Evolutionary conservation across 768 basidiomycete species (phyloP), one percentile per base, ranked within the genome.

Genomic region (Dictyophora rubrovolvata): DNA sequence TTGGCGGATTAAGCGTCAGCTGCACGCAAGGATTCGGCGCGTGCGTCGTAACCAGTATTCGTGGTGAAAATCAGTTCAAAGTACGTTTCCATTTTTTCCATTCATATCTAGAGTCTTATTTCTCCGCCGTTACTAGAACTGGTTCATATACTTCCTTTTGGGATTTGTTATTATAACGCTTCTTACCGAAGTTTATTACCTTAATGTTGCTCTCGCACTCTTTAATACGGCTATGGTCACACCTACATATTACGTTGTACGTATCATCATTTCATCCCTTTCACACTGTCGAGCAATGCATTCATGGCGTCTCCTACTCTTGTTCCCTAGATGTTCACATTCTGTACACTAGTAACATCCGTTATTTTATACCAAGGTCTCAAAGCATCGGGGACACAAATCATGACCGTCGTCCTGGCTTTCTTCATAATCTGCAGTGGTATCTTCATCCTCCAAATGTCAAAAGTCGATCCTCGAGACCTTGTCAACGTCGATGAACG

Each of bases 401-500:
- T 99, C 55, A 78, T 98, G 54, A 96, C 93, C 1, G 79, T 97
- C 59, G 86, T 95, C 22, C 80, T 95, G 79, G 94, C 84, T 8
- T 98, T 99, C 77, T 71, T 96, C 62, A 84, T 88, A 60, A 94
- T 94, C 56, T 92, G 89, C 63, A 34, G 91, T 20, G 95, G 95
- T 18, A 97, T 98, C 69, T 89, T 88, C 33, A 85, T 99, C 63
- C 83, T 99, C 8, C 96, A 99, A 72, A 87, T 95, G 82, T 91
- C 87, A 69, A 91, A 91, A 73, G 83, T 98, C 64, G 95, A 99
- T 68, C 95, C 96, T 10, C 77, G 76, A 18, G 72, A 83, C 56
- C 78, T 97, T 66, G 75, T 76, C 60, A 82, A 69, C 51, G 86
- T 99, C 65, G 96, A 98, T 69, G 79, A 95, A 17, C 80, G 87